These are phyloP conservation scores for Geum urbanum DNA, from an alignment of 306 rosid genomes.

Conservation along the genomic window DNA sequence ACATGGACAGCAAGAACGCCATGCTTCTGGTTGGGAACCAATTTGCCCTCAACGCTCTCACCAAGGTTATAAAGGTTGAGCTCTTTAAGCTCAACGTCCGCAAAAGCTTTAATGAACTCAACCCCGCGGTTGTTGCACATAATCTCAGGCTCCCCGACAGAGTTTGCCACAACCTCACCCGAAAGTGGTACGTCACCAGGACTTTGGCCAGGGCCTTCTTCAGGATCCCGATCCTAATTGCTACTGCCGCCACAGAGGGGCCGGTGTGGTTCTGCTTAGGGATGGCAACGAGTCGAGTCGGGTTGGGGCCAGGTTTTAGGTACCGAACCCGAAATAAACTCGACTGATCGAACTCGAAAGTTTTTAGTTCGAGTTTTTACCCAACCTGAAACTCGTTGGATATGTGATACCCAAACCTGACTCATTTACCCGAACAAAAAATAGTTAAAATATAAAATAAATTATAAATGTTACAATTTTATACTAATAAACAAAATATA, in stretches of 20 bases:
- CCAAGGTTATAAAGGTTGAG: conserved; percentile 61
- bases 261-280: conserved; percentile 12
- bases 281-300: no score
- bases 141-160: conserved; percentile 60
- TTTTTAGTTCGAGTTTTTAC: no score
- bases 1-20: conserved; percentile 82
- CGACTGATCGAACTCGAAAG: no score
- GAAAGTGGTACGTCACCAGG: conserved; percentile 50
- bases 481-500: no score
- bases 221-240: conserved; percentile 36
- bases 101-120: conserved; percentile 60
- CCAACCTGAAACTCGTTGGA: no score
- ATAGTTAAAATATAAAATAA: no score
- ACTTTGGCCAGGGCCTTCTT: conserved; percentile 50
- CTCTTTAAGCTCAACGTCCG: conserved; percentile 43
- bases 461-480: no score
- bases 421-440: no score
- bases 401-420: no score
- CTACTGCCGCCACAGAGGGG: neutral
- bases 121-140: conserved; percentile 75
- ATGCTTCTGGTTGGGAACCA: conserved; percentile 52
- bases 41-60: conserved; percentile 47
- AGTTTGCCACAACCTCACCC: conserved; percentile 53
- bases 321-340: no score
- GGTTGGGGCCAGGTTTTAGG: no score